These are phyloP conservation scores for Zygnema cylindricum DNA, from an alignment of 139 green algal genomes.

Conservation along the genomic window DNA sequence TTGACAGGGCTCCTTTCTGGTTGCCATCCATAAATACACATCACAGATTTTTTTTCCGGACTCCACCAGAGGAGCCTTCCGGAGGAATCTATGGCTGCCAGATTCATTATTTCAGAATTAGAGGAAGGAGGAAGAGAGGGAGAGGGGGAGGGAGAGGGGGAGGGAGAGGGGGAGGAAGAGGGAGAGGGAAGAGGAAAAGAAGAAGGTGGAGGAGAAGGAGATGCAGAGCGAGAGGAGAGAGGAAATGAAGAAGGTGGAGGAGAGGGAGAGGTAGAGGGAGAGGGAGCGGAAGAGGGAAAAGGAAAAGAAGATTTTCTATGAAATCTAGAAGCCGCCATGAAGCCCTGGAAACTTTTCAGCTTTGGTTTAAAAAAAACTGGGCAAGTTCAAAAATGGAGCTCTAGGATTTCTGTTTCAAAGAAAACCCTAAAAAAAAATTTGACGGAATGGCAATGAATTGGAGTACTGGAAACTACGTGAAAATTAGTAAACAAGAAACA, in stretches of 20 bases:
- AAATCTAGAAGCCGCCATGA: no score
- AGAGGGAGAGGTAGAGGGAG: background rate
- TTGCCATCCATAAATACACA: background rate
- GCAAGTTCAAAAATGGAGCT: no score
- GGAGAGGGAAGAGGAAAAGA: background rate
- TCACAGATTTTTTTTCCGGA: background rate
- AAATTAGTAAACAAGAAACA: no score
- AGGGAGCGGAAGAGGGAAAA: background rate
- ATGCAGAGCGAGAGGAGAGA: background rate
- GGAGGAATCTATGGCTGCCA: background rate
- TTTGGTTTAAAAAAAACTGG: no score
- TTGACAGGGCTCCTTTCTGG: background rate
- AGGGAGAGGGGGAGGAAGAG: background rate
- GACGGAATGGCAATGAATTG: no score
- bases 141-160: background rate
- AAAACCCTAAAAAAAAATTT: no score
- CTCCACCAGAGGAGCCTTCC: background rate
- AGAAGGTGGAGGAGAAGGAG: background rate
- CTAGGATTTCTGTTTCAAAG: no score
- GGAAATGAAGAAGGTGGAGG: background rate
- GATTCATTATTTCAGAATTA: background rate
- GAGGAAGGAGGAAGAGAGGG: background rate
- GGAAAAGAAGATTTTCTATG: background rate
- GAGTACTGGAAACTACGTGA: no score
- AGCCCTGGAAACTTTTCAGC: no score